Percentiles rank a stretch among this genome's conserved stretches.
phyloP scores from a whole-genome alignment of 2,329 filamentous ascomycete genomes.

The Fusarium praegraminearum region DNA sequence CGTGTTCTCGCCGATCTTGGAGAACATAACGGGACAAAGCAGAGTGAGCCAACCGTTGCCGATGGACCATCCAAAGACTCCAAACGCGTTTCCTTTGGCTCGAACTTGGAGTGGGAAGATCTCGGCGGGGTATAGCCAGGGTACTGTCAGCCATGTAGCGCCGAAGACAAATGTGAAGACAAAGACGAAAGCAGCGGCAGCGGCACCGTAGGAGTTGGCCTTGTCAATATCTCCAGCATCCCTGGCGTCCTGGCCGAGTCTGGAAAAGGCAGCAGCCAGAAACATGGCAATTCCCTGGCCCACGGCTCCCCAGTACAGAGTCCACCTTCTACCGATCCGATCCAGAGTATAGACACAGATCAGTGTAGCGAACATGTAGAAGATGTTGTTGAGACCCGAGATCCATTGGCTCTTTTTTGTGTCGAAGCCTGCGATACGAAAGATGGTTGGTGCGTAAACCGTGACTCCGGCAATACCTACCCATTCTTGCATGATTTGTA shows the following conservation, averaged over 20 bases:
- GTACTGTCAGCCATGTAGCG: conserved; percentile 64
- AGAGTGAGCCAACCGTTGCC: conserved; percentile 74
- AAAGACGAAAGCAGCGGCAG: conserved; percentile 78
- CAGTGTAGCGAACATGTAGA: conserved; percentile 72
- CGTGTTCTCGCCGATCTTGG: conserved; percentile 68
- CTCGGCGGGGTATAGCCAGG: conserved; percentile 76
- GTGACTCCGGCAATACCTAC: conserved; percentile 74
- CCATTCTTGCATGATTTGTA: conserved; percentile 42
- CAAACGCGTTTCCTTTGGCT: conserved; percentile 81
- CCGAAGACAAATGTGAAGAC: conserved; percentile 59
- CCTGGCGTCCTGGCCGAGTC: conserved; percentile 66
- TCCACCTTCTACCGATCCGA: conserved; percentile 75
- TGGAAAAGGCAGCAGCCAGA: conserved; percentile 64
- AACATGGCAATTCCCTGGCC: conserved; percentile 76
- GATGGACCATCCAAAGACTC: conserved; percentile 81
- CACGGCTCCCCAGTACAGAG: conserved; percentile 74
- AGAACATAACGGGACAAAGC: conserved; percentile 60
- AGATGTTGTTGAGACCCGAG: conserved; percentile 65
- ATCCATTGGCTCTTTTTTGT: conserved; percentile 73
- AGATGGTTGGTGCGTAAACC: conserved; percentile 69
- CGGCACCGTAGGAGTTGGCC: conserved; percentile 68
- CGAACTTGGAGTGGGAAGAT: conserved; percentile 79
- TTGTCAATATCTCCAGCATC: conserved; percentile 57
- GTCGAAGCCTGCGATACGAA: conserved; percentile 74
- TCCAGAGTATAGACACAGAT: conserved; percentile 78